Evolutionary conservation across 169 alveolate species (phyloP).

Genomic region (Eimeria sp.): DNA sequence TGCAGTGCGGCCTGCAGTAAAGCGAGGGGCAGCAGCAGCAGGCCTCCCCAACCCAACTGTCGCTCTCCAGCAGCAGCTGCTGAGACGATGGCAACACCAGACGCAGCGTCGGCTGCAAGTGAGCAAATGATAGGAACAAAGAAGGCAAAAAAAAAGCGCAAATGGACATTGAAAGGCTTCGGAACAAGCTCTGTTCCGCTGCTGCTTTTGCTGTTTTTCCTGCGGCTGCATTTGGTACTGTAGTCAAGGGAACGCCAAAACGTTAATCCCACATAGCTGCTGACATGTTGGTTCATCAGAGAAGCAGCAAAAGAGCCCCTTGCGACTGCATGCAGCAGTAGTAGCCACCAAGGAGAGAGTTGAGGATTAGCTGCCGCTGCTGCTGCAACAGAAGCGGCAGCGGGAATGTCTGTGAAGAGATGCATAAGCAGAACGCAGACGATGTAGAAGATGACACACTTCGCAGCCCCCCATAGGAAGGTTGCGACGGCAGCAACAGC

Average conservation of each 20-base stretch:
- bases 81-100: background rate
- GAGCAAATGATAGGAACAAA: background rate
- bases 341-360: constrained; percentile 58
- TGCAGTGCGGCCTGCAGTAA: constrained; percentile 39
- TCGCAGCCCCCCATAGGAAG: background rate
- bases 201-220: constrained; percentile 34
- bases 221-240: constrained; percentile 50
- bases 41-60: constrained; percentile 1
- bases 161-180: background rate
- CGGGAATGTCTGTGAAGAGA: constrained; percentile 17
- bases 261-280: background rate
- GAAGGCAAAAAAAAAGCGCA: constrained; percentile 18
- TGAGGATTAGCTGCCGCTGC: background rate
- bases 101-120: constrained; percentile 10
- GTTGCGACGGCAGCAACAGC: constrained; percentile 12
- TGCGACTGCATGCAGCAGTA: constrained; percentile 66
- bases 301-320: constrained; percentile 65
- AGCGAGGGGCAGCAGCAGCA: constrained; percentile 3
- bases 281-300: constrained; percentile 27
- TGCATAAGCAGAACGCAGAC: constrained; percentile 34
- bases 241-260: background rate
- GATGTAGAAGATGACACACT: background rate
- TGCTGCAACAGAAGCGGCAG: constrained; percentile 27
- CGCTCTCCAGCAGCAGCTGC: background rate
- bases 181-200: constrained; percentile 18